Conservation (phyloP, 2,329 filamentous ascomycete species). For the Leptographium lundbergii region DNA sequence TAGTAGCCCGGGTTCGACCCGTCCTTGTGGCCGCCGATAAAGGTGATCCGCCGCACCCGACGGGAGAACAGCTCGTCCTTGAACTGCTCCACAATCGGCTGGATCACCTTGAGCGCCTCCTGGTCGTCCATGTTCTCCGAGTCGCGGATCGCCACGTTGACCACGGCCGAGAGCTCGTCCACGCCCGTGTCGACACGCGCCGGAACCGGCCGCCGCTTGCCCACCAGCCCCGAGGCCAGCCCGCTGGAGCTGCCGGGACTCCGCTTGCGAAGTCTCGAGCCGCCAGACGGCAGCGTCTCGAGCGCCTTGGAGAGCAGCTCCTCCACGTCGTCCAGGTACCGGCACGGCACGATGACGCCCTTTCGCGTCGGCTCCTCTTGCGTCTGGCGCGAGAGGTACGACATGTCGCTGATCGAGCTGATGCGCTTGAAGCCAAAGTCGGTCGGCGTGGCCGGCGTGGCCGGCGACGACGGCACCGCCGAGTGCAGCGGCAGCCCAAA, state of each 20-base stretch:
- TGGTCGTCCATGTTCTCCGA: constrained; percentile 72
- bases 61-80: constrained; percentile 74
- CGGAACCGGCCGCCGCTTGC: constrained; percentile 52
- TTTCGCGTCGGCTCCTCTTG: constrained; percentile 71
- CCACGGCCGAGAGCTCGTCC: constrained; percentile 79
- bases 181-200: constrained; percentile 39
- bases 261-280: constrained; percentile 41
- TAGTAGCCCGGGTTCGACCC: constrained; percentile 94
- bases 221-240: constrained; percentile 58
- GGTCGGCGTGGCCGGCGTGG: constrained; percentile 65
- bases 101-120: constrained; percentile 66
- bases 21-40: constrained; percentile 90
- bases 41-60: constrained; percentile 79
- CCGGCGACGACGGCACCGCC: constrained; percentile 72
- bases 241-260: constrained; percentile 29
- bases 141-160: constrained; percentile 85
- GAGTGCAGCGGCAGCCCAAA: constrained; percentile 73
- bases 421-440: constrained; percentile 64
- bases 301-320: constrained; percentile 75
- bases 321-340: constrained; percentile 87
- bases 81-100: constrained; percentile 62
- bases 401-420: constrained; percentile 93
- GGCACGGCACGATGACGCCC: constrained; percentile 88
- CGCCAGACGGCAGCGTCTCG: constrained; percentile 55
- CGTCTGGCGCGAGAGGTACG: constrained; percentile 63